phyloP scores from a whole-genome alignment of 495 filamentous ascomycete genomes.

The Astrothelium subdiscretum region DNA sequence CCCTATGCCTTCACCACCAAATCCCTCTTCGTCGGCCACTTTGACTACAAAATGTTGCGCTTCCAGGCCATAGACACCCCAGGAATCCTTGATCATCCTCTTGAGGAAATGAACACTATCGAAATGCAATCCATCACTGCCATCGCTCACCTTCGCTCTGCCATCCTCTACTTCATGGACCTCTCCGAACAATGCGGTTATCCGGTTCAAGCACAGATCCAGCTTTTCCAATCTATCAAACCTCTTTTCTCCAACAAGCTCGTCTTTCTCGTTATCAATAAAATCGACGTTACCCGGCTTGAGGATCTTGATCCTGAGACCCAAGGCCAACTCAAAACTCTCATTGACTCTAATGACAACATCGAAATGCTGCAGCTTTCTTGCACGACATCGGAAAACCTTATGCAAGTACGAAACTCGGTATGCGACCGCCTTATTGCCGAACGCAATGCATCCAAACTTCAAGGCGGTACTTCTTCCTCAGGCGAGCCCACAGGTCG shows the following conservation, averaged over 20 bases:
- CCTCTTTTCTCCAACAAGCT: slow-evolving; percentile 95
- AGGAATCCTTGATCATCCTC: slow-evolving; percentile 90
- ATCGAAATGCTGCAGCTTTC: slow-evolving; percentile 86
- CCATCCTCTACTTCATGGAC: slow-evolving; percentile 97
- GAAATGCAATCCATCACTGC: slow-evolving; percentile 98
- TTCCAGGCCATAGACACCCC: slow-evolving; percentile 87
- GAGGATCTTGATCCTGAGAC: slow-evolving; percentile 79
- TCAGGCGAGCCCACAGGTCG: slow-evolving; percentile 61
- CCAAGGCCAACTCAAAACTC: slow-evolving; percentile 61
- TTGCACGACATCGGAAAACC: slow-evolving; percentile 88
- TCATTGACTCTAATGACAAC: slow-evolving; percentile 65
- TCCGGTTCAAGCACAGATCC: slow-evolving; percentile 79
- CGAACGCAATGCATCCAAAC: slow-evolving; percentile 85
- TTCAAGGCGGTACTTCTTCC: slow-evolving; percentile 74
- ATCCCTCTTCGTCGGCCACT: slow-evolving; percentile 92
- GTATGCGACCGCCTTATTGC: slow-evolving; percentile 89
- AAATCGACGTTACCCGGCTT: slow-evolving; percentile 81
- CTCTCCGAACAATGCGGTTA: slow-evolving; percentile 96
- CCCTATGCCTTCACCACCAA: slow-evolving; percentile 99
- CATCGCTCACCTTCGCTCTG: slow-evolving; percentile 88
- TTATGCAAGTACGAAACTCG: slow-evolving; percentile 87
- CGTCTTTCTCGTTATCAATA: slow-evolving; percentile 93
- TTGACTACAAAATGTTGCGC: slow-evolving; percentile 95
- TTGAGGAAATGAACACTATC: slow-evolving; percentile 99
- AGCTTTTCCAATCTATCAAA: slow-evolving; percentile 89